phyloP scores from a whole-genome alignment of 2,329 filamentous ascomycete genomes.

The Hymenotorrendiella dingleyae region DNA sequence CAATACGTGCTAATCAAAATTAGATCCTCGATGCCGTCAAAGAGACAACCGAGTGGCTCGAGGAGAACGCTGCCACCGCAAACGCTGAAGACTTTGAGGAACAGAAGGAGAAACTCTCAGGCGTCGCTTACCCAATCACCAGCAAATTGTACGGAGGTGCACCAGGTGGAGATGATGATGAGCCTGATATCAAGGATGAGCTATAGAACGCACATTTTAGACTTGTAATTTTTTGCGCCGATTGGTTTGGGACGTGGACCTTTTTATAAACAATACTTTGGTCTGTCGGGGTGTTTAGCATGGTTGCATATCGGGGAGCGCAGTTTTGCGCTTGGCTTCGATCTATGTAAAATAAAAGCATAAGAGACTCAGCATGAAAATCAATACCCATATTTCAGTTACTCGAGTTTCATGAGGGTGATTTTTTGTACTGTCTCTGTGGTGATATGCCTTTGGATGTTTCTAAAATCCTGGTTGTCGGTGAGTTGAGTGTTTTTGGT shows the following conservation, averaged over 20 bases:
- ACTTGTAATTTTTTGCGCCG: conserved; percentile 3
- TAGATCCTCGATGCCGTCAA: conserved; percentile 90
- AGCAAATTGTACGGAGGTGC: conserved; percentile 83
- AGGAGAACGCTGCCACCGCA: conserved; percentile 84
- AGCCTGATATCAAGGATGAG: conserved; percentile 67
- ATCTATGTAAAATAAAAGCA: conserved; percentile 15
- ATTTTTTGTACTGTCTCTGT: too few relatives aligned
- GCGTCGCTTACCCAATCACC: conserved; percentile 96
- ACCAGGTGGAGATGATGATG: conserved; percentile 62
- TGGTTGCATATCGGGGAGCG: conserved; percentile 4
- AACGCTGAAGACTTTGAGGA: conserved; percentile 94
- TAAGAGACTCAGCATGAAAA: too few relatives aligned
- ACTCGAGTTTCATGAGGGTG: too few relatives aligned
- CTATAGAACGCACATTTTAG: conserved; percentile 49
- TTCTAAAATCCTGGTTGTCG: too few relatives aligned
- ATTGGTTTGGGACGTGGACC: conserved; percentile 2
- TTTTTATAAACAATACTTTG: conserved; percentile 1
- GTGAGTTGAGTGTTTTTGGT: too few relatives aligned
- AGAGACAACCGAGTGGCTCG: conserved; percentile 94
- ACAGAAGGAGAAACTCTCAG: conserved; percentile 98
- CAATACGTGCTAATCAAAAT: conserved; percentile 31
- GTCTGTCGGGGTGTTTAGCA: conserved; percentile 5
- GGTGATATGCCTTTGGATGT: too few relatives aligned
- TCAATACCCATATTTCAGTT: too few relatives aligned
- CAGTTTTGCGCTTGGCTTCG: neutral